Conservation (phyloP, 163 green algal species). For the Prototheca wickerhamii region DNA sequence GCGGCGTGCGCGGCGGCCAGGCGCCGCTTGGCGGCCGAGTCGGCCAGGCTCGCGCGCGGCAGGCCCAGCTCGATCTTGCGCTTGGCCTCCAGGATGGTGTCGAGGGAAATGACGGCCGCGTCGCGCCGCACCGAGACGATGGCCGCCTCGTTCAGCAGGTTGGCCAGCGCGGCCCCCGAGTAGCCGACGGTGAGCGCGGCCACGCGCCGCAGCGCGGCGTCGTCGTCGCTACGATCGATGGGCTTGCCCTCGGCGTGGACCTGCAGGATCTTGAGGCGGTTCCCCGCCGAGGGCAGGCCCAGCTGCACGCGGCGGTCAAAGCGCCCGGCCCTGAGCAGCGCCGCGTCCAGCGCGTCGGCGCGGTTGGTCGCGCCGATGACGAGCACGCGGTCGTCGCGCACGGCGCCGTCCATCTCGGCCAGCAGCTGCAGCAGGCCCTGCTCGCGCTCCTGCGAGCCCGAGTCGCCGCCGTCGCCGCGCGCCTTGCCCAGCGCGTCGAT, state of each 20-base stretch:
- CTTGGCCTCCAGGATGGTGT: constrained; percentile 41
- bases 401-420: constrained; percentile 52
- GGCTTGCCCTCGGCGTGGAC: constrained; percentile 55
- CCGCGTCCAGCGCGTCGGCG: constrained; percentile 62
- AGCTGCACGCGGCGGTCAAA: constrained; percentile 54
- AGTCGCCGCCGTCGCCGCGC: constrained; percentile 23
- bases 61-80: constrained; percentile 49
- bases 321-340: constrained; percentile 46
- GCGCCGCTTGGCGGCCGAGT: constrained; percentile 39
- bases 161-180: constrained; percentile 71
- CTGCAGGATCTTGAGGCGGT: constrained; percentile 54
- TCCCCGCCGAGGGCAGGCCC: constrained; percentile 34
- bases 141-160: constrained; percentile 82
- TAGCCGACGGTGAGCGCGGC: constrained; percentile 52
- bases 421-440: constrained; percentile 56
- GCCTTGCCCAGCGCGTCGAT: constrained; percentile 58
- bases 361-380: constrained; percentile 85
- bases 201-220: constrained; percentile 35
- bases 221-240: constrained; percentile 29
- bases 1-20: constrained; percentile 34
- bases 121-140: constrained; percentile 59
- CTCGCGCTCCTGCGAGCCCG: constrained; percentile 47
- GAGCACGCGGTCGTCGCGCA: constrained; percentile 42
- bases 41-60: constrained; percentile 24
- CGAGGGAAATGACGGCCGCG: constrained; percentile 28